A percentile compares a stretch with the other conserved stretches of the same genome.
phyloP scores from a whole-genome alignment of 2,329 filamentous ascomycete genomes.

The Curvularia sp. region DNA sequence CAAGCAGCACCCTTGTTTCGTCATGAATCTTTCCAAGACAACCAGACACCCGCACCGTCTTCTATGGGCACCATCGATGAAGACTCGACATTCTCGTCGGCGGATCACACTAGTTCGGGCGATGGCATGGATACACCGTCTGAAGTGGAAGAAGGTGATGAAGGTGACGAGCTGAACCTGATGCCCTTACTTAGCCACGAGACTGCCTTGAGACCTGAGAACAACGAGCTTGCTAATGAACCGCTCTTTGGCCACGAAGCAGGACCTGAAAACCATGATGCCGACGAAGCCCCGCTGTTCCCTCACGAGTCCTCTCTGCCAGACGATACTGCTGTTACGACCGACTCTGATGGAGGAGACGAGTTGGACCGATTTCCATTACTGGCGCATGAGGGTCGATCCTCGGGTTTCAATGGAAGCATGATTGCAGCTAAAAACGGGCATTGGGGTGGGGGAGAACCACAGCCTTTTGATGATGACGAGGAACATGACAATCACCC shows the following conservation, averaged over 20 bases:
- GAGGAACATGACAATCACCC: conserved; percentile 1
- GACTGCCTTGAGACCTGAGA: conserved; percentile 4
- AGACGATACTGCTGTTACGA: conserved; percentile 9
- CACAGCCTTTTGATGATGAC: conserved; percentile 16
- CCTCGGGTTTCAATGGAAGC: conserved; percentile 24
- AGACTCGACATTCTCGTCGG: conserved; percentile 26
- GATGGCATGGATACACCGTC: conserved; percentile 29
- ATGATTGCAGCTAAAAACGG: conserved; percentile 26
- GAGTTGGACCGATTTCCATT: conserved; percentile 43
- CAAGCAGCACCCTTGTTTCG: conserved; percentile 41
- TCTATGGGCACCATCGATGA: conserved; percentile 29
- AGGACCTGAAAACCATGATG: conserved; percentile 5
- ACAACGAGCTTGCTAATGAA: conserved; percentile 17
- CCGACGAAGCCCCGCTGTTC: conserved; percentile 26
- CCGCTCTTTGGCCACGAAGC: conserved; percentile 26
- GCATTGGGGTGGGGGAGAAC: conserved; percentile 17
- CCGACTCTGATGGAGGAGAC: conserved; percentile 25
- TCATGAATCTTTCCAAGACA: conserved; percentile 38
- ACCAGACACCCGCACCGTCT: conserved; percentile 12
- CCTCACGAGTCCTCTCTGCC: conserved; percentile 30
- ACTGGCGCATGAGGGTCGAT: conserved; percentile 47
- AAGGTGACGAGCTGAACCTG: conserved; percentile 22
- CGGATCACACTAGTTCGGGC: conserved; percentile 30
- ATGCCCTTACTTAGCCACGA: conserved; percentile 27
- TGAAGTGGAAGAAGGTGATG: conserved; percentile 24